Evolutionary conservation across 495 filamentous ascomycete genomes (phyloP).

Genomic region (Annulohypoxylon bovei): DNA sequence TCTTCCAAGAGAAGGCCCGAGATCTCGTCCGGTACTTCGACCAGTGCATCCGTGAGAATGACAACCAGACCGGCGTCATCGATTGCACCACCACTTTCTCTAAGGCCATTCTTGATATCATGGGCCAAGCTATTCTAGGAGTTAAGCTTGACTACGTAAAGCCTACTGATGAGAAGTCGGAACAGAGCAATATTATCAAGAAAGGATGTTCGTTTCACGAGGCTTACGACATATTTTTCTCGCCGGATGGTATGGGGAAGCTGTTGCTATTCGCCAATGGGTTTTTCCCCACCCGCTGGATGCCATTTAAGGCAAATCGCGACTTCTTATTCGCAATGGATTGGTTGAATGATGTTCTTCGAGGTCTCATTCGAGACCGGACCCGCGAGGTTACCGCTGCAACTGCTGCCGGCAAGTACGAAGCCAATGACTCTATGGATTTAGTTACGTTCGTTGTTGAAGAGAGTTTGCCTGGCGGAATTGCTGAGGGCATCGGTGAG

Average conservation of each 20-base stretch:
- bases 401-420: background rate
- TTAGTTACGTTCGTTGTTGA: constrained; percentile 39
- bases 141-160: constrained; percentile 53
- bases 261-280: constrained; percentile 44
- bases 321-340: constrained; percentile 30
- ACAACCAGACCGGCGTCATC: constrained; percentile 1
- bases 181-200: background rate
- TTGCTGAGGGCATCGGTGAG: constrained; percentile 28
- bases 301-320: constrained; percentile 41
- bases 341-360: constrained; percentile 36
- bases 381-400: background rate
- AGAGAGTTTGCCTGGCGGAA: constrained; percentile 26
- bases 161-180: background rate
- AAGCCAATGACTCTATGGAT: constrained; percentile 14
- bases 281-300: constrained; percentile 42
- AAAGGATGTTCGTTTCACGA: constrained; percentile 25
- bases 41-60: constrained; percentile 9
- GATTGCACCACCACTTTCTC: constrained; percentile 21
- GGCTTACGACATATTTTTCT: constrained; percentile 33
- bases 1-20: constrained; percentile 35
- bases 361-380: constrained; percentile 64
- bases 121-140: constrained; percentile 68
- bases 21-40: constrained; percentile 24
- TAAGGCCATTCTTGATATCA: constrained; percentile 71
- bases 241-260: constrained; percentile 36